Evolutionary conservation across 2,329 filamentous ascomycete genomes (phyloP), one percentile per base, ranked within the genome.

Genomic region (Fusarium falciforme): DNA sequence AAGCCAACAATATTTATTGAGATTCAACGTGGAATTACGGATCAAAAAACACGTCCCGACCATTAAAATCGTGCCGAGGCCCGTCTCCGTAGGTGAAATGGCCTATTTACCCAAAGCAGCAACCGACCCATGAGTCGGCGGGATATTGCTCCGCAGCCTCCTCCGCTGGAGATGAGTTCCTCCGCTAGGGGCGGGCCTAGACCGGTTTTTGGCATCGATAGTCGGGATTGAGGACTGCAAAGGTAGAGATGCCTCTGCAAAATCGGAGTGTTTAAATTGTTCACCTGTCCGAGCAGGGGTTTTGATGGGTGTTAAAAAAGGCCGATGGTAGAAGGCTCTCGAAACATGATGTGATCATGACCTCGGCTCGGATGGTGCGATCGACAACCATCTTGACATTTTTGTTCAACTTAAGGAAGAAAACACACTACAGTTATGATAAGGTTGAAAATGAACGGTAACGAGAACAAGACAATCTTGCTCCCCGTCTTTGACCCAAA

Each of bases 101-200:
- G 29, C 35, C 67, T 65, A 71, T 29, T 64, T 27, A 4, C 71
- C 71, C 16, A 68, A 74, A 66, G 11, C 8, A 57, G 67, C 25
- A 14, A 47, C 25, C 22, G 42, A 22, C 16, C 25, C 47, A 20
- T 54, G 27, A 54, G 27, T 54, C 47, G 47, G 47, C 25, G 47
- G 17, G 47, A n/a, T 52, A 52, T 52, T 52, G 47, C 47, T 52
- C 47, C 47, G 47, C 10, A n/a, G 16, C 25, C 44, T 52, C 47
- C 25, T 52, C 47, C 47, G 25, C 25, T n/a, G 47, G 47, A 52
- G 25, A 52, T n/a, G 25, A 52, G 47, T 52, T 52, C 47, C 25
- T 29, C 47, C 47, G 47, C 16, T 49, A 27, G 44, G 44, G 25
- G 44, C 44, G 25, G 25, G 25, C 6, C 25, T 52, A 52, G 27